Conservation (phyloP, 768 basidiomycete genomes). For the Podaxis rugospora region DNA sequence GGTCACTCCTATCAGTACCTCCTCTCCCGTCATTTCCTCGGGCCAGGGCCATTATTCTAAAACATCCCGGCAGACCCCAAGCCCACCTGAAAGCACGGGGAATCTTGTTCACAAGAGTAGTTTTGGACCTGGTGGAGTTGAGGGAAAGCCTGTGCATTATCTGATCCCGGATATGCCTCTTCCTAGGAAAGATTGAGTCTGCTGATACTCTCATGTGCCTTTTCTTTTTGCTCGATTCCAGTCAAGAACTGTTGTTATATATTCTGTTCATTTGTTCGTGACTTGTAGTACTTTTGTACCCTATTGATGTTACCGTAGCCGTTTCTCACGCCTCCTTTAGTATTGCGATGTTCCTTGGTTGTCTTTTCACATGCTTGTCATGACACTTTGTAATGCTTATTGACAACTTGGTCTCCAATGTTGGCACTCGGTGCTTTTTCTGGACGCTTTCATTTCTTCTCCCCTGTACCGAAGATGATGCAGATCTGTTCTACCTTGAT, state of each 20-base stretch:
- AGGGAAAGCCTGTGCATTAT: conserved; percentile 46
- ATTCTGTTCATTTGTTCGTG: background rate
- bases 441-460: background rate
- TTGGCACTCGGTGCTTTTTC: background rate
- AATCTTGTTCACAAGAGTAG: conserved; percentile 36
- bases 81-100: conserved; percentile 15
- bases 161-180: conserved; percentile 56
- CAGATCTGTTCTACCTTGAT: too few relatives aligned
- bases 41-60: conserved; percentile 22
- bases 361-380: background rate
- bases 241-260: background rate
- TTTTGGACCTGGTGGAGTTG: conserved; percentile 36
- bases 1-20: conserved; percentile 7
- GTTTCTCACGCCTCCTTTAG: background rate
- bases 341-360: background rate
- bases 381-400: background rate
- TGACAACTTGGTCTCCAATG: background rate
- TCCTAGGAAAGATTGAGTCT: conserved; percentile 15
- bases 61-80: conserved; percentile 11
- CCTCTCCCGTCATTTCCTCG: conserved; percentile 8
- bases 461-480: too few relatives aligned
- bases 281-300: background rate
- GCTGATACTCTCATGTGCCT: background rate
- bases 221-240: background rate
- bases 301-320: background rate